Conservation (phyloP, 148 eudicot species). For the Rhododendron ferrugineum region DNA sequence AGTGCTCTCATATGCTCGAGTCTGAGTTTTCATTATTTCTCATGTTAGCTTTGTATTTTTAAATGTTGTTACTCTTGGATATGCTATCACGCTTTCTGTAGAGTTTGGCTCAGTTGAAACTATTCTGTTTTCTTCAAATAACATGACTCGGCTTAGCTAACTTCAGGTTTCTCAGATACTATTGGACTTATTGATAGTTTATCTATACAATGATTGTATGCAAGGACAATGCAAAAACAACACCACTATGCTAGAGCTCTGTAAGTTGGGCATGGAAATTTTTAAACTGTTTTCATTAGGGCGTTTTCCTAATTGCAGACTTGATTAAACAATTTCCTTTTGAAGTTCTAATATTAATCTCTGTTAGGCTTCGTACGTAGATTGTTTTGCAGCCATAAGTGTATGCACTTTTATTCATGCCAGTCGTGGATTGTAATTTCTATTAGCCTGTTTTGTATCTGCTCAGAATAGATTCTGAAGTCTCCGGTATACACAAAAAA, state of each 20-base stretch:
- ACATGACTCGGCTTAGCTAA: not conserved
- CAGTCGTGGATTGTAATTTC: slow-evolving; percentile 14
- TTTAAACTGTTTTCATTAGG: not conserved
- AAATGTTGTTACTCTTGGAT: not conserved
- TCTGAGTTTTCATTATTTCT: not conserved
- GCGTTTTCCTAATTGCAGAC: not conserved
- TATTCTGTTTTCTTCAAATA: not conserved
- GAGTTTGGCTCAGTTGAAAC: not conserved
- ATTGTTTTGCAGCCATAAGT: not conserved
- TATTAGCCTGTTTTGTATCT: slow-evolving; percentile 23
- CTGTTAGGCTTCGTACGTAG: not conserved
- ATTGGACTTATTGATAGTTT: not conserved
- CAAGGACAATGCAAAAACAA: not conserved
- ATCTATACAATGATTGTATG: not conserved
- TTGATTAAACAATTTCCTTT: not conserved
- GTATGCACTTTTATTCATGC: not conserved
- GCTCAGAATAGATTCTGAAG: slow-evolving; percentile 73
- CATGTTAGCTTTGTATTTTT: not conserved
- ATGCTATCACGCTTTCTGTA: not conserved
- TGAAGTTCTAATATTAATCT: not conserved
- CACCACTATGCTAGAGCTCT: not conserved
- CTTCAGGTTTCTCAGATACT: not conserved
- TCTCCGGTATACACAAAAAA: slow-evolving; percentile 35
- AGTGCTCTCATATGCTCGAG: not conserved
- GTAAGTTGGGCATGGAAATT: not conserved